Conservation (phyloP, 1,139 yeast species). For the Debaryomycetaceae sp. region DNA sequence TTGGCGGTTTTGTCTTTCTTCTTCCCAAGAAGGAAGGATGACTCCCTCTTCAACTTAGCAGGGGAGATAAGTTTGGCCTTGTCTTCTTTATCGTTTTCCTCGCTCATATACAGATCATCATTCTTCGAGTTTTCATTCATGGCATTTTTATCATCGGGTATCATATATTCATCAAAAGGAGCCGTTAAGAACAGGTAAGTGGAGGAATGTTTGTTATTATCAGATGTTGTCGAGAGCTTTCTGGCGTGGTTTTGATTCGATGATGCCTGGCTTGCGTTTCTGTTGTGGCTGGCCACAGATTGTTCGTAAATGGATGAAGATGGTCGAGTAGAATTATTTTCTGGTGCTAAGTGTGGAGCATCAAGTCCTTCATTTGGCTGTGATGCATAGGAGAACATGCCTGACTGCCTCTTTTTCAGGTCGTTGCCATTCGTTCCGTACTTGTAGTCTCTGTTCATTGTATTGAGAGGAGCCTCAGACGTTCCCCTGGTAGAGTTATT, state of each 20-base stretch:
- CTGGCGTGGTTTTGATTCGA: conserved; percentile 21
- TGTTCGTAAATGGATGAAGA: conserved; percentile 44
- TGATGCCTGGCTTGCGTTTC: conserved; percentile 23
- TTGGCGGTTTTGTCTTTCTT: conserved; percentile 2
- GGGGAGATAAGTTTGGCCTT: conserved; percentile 5
- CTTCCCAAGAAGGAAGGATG: not conserved
- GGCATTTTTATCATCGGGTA: conserved; percentile 6
- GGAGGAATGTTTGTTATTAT: conserved; percentile 43
- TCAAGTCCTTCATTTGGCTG: conserved; percentile 4
- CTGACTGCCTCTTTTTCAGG: conserved; percentile 3
- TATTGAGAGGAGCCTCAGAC: conserved; percentile 5
- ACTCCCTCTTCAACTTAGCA: conserved; percentile 1
- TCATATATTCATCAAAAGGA: conserved; percentile 9
- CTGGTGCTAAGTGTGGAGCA: not conserved
- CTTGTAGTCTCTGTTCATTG: conserved; percentile 11
- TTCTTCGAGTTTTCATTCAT: not conserved
- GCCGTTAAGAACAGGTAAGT: conserved; percentile 43
- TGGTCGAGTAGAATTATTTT: conserved; percentile 25
- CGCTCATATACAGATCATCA: conserved; percentile 3
- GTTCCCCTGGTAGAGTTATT: not conserved
- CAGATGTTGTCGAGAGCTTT: conserved; percentile 27
- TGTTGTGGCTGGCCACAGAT: conserved; percentile 16
- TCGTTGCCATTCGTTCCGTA: conserved; percentile 18
- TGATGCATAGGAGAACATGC: conserved; percentile 6
- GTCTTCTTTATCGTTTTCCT: conserved; percentile 5